Base-by-base conservation (phyloP, 2,329 filamentous ascomycete species). In the Verticillium alfalfae region DNA sequence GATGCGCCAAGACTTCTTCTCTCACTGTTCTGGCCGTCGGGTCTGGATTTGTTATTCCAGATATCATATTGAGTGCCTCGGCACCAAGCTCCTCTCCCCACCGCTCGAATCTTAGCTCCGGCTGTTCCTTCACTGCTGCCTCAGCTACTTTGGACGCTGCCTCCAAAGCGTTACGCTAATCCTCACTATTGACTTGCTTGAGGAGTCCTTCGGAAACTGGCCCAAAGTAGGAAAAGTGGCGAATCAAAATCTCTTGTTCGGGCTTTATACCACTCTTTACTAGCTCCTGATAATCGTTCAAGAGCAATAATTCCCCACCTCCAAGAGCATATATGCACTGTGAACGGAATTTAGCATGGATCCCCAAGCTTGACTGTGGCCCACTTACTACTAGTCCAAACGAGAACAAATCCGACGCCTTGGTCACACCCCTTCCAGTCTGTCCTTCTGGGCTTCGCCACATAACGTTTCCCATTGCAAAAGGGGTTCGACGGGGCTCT, bases 391-490 rank as follows among this genome's bases (percentile, higher is more conserved):
- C 70, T 16, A 76, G 68, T 63, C 72, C 71, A 63, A 75, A 75
- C 8, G 73, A 76, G 68, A 72, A 75, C n/a, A 76, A 66, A 59
- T 75, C 73, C 52, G 71, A 76, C 60, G 73, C 70, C 64, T 73
- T 73, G 8, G 66, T 70, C 41, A 72, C 60, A 38, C 70, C 69
- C 39, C 63, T 69, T 64, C 72, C 71, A 8, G 71, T 72, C 63
- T 76, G 71, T 62, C 68, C 72, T 69, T 77, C 74, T 61, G 70
- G 75, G 67, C 73, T 77, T 67, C 73, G 71, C 73, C 73, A 76
- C 71, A 76, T 76, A n/a, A 63, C 70, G 64, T 77, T 76, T 16
- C 73, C 73, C 66, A 76, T 66, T 63, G 68, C 68, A 66, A 70
- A 62, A 61, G 64, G 67, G 7, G 67, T 70, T 18, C 67, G 62